Evolutionary conservation across 179 eudicot species (phyloP), one percentile per base, ranked within the genome.

Genomic region (Beta corolliflora): DNA sequence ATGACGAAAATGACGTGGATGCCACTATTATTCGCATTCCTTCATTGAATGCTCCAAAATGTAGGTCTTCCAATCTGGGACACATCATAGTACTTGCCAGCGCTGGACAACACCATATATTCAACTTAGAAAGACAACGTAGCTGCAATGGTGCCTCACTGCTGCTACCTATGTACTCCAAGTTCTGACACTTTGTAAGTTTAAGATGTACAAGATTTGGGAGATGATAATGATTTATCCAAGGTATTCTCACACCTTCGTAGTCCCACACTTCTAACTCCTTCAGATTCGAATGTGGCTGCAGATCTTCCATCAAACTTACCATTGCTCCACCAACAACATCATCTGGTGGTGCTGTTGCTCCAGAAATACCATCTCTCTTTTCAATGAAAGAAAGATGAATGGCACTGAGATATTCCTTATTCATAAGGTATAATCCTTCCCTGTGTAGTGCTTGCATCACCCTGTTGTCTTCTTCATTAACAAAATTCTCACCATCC

Each of bases 231-330:
- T 1, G 19, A 15, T 58, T 70, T n/a, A 36, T 8, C 85, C 85
- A 83, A 5, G 85, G 79, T 66, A 79, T 23, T 31, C 29, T 74
- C 54, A 8, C 21, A 19, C 83, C 71, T 5, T 13, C 18, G 29
- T 80, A 84, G 2, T 29, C 12, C 0, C 2, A 1, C 73, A 84
- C 12, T 3, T 0, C 0, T 29, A 84, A 31, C 18, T 18, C 31
- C 71, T 56, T 84, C 11, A 84, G 66, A 65, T 84, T 84, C 2
- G 56, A 15, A 58, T 84, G 83, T 3, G 86, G 86, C 64, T 64
- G 53, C 8, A 84, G 67, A 31, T 81, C 75, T 23, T 66, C 78
- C 74, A 80, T 12, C 55, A 84, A 53, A n/a, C 36, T 1, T 9
- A 5, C 0, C 9, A 15, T 31, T 29, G 11, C 46, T 54, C 46